Evolutionary conservation across 1,284 basidiomycete species (phyloP).

Genomic region (Athelia psychrophila): DNA sequence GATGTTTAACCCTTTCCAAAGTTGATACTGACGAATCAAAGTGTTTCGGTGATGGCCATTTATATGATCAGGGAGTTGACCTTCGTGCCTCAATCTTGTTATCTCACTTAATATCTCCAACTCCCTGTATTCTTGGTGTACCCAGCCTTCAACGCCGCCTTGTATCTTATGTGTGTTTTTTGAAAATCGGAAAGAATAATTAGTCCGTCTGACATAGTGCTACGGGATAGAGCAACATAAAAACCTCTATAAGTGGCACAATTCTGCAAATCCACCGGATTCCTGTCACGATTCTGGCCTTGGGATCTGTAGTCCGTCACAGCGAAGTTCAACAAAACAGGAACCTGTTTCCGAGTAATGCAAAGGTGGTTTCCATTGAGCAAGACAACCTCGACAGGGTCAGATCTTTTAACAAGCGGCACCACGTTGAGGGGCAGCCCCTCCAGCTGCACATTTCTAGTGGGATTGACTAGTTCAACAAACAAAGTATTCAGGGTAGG

Average conservation of each 20-base stretch:
- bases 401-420: constrained; percentile 20
- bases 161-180: constrained; percentile 17
- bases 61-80: constrained; percentile 15
- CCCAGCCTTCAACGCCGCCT: constrained; percentile 10
- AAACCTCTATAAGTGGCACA: constrained; percentile 26
- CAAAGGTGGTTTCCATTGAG: constrained; percentile 21
- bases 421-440: constrained; percentile 37
- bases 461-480: constrained; percentile 18
- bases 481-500: constrained; percentile 30
- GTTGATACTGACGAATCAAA: constrained; percentile 16
- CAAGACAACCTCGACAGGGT: constrained; percentile 12
- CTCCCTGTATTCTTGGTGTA: constrained; percentile 28
- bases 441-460: constrained; percentile 23
- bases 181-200: constrained; percentile 29
- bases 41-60: constrained; percentile 10
- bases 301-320: constrained; percentile 41
- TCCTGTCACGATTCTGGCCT: constrained; percentile 30
- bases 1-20: constrained; percentile 10
- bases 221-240: constrained; percentile 34
- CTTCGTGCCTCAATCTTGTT: constrained; percentile 19
- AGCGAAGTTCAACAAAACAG: constrained; percentile 35
- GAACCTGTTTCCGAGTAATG: constrained; percentile 28
- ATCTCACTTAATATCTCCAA: constrained; percentile 32
- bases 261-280: constrained; percentile 29
- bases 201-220: constrained; percentile 25